Conservation (phyloP, 345 rosid genomes). For the Lumnitzera racemosa region DNA sequence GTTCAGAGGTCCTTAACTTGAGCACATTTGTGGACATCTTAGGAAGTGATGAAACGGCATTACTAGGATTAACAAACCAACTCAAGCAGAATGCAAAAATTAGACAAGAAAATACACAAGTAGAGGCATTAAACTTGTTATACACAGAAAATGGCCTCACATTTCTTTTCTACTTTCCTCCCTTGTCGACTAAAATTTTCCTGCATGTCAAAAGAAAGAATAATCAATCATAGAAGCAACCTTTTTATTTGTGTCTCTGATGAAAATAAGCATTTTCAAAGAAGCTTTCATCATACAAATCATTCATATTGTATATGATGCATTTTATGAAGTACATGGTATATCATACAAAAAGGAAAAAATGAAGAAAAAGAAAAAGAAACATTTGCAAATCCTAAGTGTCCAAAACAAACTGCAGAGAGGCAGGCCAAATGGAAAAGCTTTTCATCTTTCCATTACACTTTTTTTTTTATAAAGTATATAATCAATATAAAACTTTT, state of each 20-base stretch:
- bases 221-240: background rate
- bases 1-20: too few relatives aligned
- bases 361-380: background rate
- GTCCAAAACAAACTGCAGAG: background rate
- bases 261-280: too few relatives aligned
- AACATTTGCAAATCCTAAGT: too few relatives aligned
- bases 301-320: background rate
- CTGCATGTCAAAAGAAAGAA: constrained; percentile 19
- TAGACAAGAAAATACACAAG: too few relatives aligned
- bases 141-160: constrained; percentile 18
- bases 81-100: too few relatives aligned
- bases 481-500: too few relatives aligned
- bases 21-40: too few relatives aligned
- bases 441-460: background rate
- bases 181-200: constrained; percentile 26
- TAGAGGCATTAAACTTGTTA: background rate
- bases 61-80: too few relatives aligned
- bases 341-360: background rate
- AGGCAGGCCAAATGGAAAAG: background rate
- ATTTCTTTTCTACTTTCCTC: constrained; percentile 32
- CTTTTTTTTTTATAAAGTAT: too few relatives aligned
- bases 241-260: too few relatives aligned
- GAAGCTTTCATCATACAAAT: too few relatives aligned
- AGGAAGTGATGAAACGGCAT: too few relatives aligned
- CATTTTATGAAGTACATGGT: background rate